phyloP scores from a whole-genome alignment of 176 grass and related monocot genomes.

The Areca catechu region DNA sequence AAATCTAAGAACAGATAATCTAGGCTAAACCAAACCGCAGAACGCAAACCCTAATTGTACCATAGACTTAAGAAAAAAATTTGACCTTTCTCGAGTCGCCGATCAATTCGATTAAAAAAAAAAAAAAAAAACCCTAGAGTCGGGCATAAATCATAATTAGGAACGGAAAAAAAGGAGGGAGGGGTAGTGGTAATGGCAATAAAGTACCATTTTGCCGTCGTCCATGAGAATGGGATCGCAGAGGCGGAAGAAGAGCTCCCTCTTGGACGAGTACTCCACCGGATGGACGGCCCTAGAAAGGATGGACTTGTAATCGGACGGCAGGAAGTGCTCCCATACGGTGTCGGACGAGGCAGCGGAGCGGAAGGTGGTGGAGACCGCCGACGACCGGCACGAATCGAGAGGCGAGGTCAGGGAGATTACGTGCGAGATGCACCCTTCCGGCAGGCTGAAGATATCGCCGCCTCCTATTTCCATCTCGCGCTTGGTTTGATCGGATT shows the following conservation, averaged over 20 bases:
- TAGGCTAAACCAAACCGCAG: no score
- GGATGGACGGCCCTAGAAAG: background rate
- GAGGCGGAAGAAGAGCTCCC: constrained; percentile 24
- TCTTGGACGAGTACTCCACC: constrained; percentile 1
- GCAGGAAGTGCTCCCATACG: constrained; percentile 17
- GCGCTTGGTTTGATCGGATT: no score
- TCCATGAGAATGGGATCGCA: constrained; percentile 17
- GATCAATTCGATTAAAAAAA: no score
- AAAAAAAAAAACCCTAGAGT: no score
- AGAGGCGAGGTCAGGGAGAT: constrained; percentile 1
- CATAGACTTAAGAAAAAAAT: no score
- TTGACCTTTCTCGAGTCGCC: no score
- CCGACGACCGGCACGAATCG: constrained; percentile 14
- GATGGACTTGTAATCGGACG: constrained; percentile 2
- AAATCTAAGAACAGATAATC: no score
- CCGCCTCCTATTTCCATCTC: background rate
- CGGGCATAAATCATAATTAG: no score
- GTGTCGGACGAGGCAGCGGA: constrained; percentile 4
- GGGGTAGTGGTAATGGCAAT: no score
- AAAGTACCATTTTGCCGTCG: constrained; percentile 18
- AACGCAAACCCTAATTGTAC: no score
- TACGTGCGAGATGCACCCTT: constrained; percentile 45
- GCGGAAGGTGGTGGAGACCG: constrained; percentile 14
- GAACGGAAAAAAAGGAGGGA: no score
- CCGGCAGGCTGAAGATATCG: constrained; percentile 44